Evolutionary conservation across 805 yeast species (phyloP).

Genomic region (Saccharomycopsis capsularis): DNA sequence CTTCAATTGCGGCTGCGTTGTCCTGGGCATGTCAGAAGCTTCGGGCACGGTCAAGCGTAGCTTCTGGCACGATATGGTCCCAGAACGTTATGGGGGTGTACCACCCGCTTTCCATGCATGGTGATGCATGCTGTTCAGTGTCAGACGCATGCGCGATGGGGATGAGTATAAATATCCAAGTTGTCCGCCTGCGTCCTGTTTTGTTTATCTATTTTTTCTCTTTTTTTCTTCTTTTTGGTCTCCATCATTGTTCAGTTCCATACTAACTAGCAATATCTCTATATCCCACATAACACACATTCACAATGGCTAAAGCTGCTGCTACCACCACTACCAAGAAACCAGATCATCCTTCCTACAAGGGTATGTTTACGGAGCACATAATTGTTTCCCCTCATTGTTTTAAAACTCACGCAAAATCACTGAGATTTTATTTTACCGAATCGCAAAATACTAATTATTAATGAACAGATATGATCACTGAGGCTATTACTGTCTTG

Average conservation of each 20-base stretch:
- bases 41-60: not conserved
- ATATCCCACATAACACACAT: not conserved
- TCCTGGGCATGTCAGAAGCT: not conserved
- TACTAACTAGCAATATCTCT: not conserved
- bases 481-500: constrained; percentile 58
- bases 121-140: not conserved
- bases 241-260: not conserved
- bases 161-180: constrained; percentile 8
- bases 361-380: constrained; percentile 46
- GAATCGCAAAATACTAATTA: too few species aligned
- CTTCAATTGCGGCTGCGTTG: too few species aligned
- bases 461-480: constrained; percentile 27
- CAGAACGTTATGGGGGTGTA: not conserved
- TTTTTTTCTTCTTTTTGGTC: constrained; percentile 1
- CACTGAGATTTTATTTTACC: too few species aligned
- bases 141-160: not conserved
- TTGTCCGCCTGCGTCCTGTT: constrained; percentile 7
- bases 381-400: constrained; percentile 36
- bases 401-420: not conserved
- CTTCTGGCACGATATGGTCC: not conserved
- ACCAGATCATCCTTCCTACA: constrained; percentile 28
- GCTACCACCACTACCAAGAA: constrained; percentile 20
- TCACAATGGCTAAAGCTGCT: constrained; percentile 18
- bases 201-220: not conserved
- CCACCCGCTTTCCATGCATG: not conserved